These are phyloP conservation scores for Rhizopogon salebrosus DNA, from an alignment of 768 basidiomycete species.

Conservation along the genomic window DNA sequence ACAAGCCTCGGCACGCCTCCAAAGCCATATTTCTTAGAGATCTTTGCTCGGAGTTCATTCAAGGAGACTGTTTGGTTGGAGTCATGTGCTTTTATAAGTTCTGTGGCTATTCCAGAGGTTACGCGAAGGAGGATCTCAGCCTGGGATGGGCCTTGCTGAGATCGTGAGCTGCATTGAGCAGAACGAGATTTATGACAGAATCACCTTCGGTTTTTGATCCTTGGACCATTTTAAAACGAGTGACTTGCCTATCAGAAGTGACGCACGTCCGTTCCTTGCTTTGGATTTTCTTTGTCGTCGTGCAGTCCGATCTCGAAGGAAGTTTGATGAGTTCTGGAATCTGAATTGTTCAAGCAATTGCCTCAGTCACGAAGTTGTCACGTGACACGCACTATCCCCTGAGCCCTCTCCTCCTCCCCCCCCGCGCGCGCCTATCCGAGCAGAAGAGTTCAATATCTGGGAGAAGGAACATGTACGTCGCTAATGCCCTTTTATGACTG, in stretches of 20 bases:
- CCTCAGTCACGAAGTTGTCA: too few relatives aligned
- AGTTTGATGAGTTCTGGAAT: too few relatives aligned
- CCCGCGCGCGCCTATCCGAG: too few relatives aligned
- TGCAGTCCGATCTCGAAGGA: background rate
- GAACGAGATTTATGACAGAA: background rate
- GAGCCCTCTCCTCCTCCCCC: too few relatives aligned
- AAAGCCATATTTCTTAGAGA: slow-evolving; percentile 87
- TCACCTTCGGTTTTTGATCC: slow-evolving; percentile 35
- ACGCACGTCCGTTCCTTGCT: background rate
- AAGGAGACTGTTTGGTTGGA: slow-evolving; percentile 73
- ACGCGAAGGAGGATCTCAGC: slow-evolving; percentile 87
- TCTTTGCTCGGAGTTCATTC: slow-evolving; percentile 79
- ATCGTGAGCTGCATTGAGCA: background rate
- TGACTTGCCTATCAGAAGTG: background rate
- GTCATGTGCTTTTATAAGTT: slow-evolving; percentile 86
- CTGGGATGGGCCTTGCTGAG: slow-evolving; percentile 64
- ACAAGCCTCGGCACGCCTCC: slow-evolving; percentile 89
- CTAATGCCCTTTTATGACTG: slow-evolving; percentile 53
- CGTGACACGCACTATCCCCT: too few relatives aligned
- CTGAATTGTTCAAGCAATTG: too few relatives aligned
- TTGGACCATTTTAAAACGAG: slow-evolving; percentile 31
- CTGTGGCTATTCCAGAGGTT: slow-evolving; percentile 91
- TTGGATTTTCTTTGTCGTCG: background rate
- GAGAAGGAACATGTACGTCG: slow-evolving; percentile 78
- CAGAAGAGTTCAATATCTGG: slow-evolving; percentile 77